Evolutionary conservation across 2,329 filamentous ascomycete species (phyloP), one percentile per base, ranked within the genome.

Genomic region (Plenodomus tracheiphilus): DNA sequence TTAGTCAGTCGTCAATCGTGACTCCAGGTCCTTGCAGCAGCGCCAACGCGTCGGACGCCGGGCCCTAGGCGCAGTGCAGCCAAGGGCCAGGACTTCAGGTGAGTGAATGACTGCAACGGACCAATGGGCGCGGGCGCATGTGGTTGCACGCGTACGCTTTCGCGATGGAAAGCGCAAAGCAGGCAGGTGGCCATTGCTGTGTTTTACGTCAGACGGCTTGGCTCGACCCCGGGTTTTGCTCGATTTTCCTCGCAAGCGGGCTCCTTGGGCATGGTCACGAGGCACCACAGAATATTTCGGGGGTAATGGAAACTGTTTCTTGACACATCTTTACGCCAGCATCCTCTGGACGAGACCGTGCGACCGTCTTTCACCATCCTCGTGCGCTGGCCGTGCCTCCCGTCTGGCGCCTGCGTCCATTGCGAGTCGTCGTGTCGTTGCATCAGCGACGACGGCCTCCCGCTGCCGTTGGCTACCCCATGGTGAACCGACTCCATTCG

Each of bases 1-100:
- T 65, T 69, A 69, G 65, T 69, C 65, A 64, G 51, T 41, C 51
- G 56, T 59, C 53, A 61, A 58, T 51, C 53, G 51, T 49, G 61
- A 59, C 54, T 57, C 62, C 57, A 61, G 59, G 51, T 57, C 54
- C 49, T 40, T 55, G 54, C 54, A 54, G 56, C 56, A 49, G 53
- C 60, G 58, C 62, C 61, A 63, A 51, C 58, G 54, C 48, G 50
- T 54, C 58, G 59, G 63, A 58, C 56, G 39, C 52, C 46, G 59
- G 60, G 46, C 44, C 57, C 56, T 49, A 40, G 49, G 58, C 58
- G 64, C 59, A 60, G 53, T 47, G 48, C 41, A 51, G 46, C 52
- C 54, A 60, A 49, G 50, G 56, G 41, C 37, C 53, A 58, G 54
- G 48, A 62, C 56, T 53, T 44, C 56, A 54, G 43, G 44, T 51